A percentile compares a stretch with the other conserved stretches of the same genome.
These are phyloP conservation scores for Tetragonia tetragonoides DNA, from an alignment of 148 eudicot species.

Conservation along the genomic window DNA sequence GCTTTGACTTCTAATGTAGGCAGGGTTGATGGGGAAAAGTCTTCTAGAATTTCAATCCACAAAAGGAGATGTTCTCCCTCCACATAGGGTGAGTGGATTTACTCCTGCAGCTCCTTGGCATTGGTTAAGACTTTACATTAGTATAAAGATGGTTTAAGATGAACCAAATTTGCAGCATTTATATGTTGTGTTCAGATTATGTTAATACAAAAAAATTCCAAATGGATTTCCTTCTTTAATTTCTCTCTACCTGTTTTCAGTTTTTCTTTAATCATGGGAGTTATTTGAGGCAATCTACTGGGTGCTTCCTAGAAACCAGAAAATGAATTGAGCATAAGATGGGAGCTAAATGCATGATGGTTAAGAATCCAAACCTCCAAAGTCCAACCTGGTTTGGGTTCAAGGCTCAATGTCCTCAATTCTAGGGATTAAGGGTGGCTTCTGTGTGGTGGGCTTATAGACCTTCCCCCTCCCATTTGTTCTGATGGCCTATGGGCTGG, in stretches of 20 bases:
- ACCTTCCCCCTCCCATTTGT: too few relatives aligned
- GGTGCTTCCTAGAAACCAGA: neutral
- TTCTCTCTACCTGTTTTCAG: neutral
- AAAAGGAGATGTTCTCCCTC: constrained; percentile 94
- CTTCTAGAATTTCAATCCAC: constrained; percentile 91
- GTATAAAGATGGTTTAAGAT: neutral
- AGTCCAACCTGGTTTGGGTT: too few relatives aligned
- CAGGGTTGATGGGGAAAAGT: constrained; percentile 90
- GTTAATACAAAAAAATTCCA: neutral
- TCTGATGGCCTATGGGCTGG: too few relatives aligned
- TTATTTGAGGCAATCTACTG: neutral
- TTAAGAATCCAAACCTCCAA: too few relatives aligned
- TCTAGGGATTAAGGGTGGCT: too few relatives aligned
- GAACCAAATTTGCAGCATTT: neutral
- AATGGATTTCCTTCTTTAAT: neutral
- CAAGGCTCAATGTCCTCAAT: too few relatives aligned
- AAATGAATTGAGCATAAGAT: too few relatives aligned
- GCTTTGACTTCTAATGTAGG: constrained; percentile 32
- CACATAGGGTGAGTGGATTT: constrained; percentile 65
- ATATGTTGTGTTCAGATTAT: neutral
- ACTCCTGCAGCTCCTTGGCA: neutral
- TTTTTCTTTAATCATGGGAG: neutral
- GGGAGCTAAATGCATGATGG: too few relatives aligned
- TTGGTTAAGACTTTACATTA: neutral
- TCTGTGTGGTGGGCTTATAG: too few relatives aligned